A percentile compares a stretch with the other conserved stretches of the same genome.
These are phyloP conservation scores for Delonix regia DNA, from an alignment of 306 rosid genomes.

Conservation along the genomic window DNA sequence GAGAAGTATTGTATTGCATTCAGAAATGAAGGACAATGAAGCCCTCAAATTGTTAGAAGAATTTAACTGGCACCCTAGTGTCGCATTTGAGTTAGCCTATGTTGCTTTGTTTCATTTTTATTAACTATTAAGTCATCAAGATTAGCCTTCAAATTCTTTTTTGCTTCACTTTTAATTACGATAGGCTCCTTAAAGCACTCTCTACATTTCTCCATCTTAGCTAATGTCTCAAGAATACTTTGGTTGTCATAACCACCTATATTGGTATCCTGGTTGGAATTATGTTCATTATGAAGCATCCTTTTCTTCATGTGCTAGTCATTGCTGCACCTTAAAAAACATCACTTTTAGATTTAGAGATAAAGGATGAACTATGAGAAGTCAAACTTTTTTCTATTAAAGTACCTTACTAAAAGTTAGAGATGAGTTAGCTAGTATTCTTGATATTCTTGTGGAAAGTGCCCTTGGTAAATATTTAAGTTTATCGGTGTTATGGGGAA, in stretches of 20 bases:
- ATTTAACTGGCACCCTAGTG: constrained; percentile 53
- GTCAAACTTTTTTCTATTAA: too few relatives aligned
- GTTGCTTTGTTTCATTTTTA: constrained; percentile 45
- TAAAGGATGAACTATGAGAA: too few relatives aligned
- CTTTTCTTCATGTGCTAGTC: constrained; percentile 28
- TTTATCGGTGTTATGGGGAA: too few relatives aligned
- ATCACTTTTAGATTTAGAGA: constrained; percentile 38
- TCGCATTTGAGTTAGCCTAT: constrained; percentile 70
- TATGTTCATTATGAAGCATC: constrained; percentile 23
- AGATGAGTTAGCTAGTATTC: too few relatives aligned
- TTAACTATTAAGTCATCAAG: constrained; percentile 40
- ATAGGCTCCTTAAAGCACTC: constrained; percentile 78
- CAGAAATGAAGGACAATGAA: not conserved
- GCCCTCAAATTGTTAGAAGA: constrained; percentile 9
- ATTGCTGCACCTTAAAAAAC: constrained; percentile 36
- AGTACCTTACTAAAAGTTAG: too few relatives aligned
- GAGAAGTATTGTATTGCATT: too few relatives aligned
- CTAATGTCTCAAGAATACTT: constrained; percentile 63
- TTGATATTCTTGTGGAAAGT: too few relatives aligned
- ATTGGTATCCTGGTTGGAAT: constrained; percentile 30
- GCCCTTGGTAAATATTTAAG: too few relatives aligned
- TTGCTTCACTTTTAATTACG: constrained; percentile 50
- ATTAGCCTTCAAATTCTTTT: constrained; percentile 42
- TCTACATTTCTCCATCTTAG: constrained; percentile 82
- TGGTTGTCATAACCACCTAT: constrained; percentile 46